These are phyloP conservation scores for Starmera dryadoides DNA, from an alignment of 805 yeast species.

Conservation along the genomic window DNA sequence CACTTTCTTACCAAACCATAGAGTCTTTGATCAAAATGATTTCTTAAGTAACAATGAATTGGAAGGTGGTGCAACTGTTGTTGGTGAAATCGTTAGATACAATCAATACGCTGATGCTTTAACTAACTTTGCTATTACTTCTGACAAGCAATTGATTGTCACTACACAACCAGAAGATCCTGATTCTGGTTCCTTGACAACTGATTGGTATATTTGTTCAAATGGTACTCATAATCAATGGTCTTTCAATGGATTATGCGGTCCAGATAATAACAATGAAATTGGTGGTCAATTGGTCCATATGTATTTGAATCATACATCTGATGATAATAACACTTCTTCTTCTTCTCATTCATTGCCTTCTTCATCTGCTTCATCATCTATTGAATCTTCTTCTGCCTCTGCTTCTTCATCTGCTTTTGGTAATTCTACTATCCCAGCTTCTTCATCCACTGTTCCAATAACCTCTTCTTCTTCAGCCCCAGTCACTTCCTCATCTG, in stretches of 20 bases:
- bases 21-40: not conserved
- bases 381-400: constrained; percentile 5
- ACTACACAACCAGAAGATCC: not conserved
- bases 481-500: constrained; percentile 5
- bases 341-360: constrained; percentile 4
- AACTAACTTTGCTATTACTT: not conserved
- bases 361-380: constrained; percentile 8
- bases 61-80: not conserved
- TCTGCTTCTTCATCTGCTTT: constrained; percentile 10
- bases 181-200: not conserved
- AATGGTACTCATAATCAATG: not conserved
- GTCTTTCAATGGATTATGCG: constrained; percentile 2
- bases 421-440: constrained; percentile 6
- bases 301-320: constrained; percentile 11
- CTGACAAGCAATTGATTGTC: not conserved
- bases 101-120: not conserved
- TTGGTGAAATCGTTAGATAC: not conserved
- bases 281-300: constrained; percentile 2
- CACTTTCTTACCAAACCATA: not conserved
- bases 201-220: not conserved
- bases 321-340: constrained; percentile 3
- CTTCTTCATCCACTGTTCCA: constrained; percentile 11
- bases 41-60: not conserved
- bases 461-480: constrained; percentile 7
- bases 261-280: constrained; percentile 14